Evolutionary conservation across 2,329 filamentous ascomycete genomes (phyloP), one percentile per base, ranked within the genome.

Genomic region (Exophiala phaeomuriformis): DNA sequence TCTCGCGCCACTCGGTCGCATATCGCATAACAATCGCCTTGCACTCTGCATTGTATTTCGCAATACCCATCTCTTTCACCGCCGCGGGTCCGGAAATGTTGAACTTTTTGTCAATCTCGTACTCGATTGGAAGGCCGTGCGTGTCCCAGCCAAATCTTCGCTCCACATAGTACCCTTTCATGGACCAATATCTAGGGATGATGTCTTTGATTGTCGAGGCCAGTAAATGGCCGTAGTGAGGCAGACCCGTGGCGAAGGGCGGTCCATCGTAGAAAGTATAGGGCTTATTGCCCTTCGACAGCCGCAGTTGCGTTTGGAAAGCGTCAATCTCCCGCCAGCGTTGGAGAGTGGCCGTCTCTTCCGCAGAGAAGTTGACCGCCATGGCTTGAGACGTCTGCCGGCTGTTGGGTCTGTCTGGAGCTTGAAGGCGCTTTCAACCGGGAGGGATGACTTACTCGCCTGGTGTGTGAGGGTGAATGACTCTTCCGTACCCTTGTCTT

Each of bases 181-280:
- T 93, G 48, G 88, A 88, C 88, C 89, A 94, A 71, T 95, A 95
- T 61, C 89, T 78, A 1, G 89, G 88, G 61, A 95, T 91, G 58
- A 93, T 90, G 68, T 95, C 89, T 71, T 95, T 95, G 74, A 95
- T 93, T 51, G 89, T 94, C 19, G 88, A 93, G 37, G 89, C 85
- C 59, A 91, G 77, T 40, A 91, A 73, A 70, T 91, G 88, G 49
- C 82, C 78, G 62, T 84, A 81, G 66, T 83, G 81, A 27, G 79
- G 78, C 49, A 78, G 72, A 10, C 77, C 77, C 36, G 62, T 63
- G 43, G 62, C 82, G 66, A 87, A 87, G 3, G 84, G 83, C 43
- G 84, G 84, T 6, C 88, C 88, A 78, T 91, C 88, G 75, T 96
- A 97, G 74, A 98, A 98, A 52, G 90, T 95, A 69, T 95, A 98